A percentile compares a stretch with the other conserved stretches of the same genome.
Evolutionary conservation across 305 asterid species (phyloP).

Genomic region (Rubia tinctorum): DNA sequence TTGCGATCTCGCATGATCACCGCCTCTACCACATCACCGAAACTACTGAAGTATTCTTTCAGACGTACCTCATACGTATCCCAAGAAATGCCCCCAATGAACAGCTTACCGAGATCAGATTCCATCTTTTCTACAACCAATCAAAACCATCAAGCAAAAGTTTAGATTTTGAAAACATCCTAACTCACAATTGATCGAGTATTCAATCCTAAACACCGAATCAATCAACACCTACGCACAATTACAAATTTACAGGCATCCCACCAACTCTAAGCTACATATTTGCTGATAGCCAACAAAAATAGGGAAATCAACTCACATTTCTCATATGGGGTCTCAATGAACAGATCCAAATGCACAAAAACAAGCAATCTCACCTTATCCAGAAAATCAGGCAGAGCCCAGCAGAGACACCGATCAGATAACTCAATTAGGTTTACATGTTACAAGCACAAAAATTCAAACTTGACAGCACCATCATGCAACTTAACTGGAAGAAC

Average conservation of each 20-base stretch:
- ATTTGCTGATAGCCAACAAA: background rate
- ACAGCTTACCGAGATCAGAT: slow-evolving; percentile 71
- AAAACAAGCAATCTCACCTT: slow-evolving; percentile 28
- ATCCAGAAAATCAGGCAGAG: slow-evolving; percentile 52
- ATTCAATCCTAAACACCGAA: background rate
- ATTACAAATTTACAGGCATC: background rate
- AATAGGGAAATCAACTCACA: slow-evolving; percentile 1
- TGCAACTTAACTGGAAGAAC: slow-evolving; percentile 15
- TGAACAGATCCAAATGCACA: slow-evolving; percentile 38
- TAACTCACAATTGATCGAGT: background rate
- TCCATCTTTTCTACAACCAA: slow-evolving; percentile 46
- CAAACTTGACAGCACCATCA: slow-evolving; percentile 6
- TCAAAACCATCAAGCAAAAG: background rate
- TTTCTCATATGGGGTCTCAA: background rate
- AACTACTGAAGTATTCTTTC: slow-evolving; percentile 62
- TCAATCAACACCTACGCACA: background rate
- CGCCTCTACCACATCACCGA: slow-evolving; percentile 81
- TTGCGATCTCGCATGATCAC: slow-evolving; percentile 88
- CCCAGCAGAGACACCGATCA: slow-evolving; percentile 44
- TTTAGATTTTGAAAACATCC: slow-evolving; percentile 3
- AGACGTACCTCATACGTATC: slow-evolving; percentile 84
- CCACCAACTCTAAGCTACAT: background rate
- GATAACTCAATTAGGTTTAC: no score
- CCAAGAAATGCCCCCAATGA: slow-evolving; percentile 96
- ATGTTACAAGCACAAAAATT: background rate